Conservation (phyloP, 2,329 filamentous ascomycete genomes). For the Aspergillus sp. region DNA sequence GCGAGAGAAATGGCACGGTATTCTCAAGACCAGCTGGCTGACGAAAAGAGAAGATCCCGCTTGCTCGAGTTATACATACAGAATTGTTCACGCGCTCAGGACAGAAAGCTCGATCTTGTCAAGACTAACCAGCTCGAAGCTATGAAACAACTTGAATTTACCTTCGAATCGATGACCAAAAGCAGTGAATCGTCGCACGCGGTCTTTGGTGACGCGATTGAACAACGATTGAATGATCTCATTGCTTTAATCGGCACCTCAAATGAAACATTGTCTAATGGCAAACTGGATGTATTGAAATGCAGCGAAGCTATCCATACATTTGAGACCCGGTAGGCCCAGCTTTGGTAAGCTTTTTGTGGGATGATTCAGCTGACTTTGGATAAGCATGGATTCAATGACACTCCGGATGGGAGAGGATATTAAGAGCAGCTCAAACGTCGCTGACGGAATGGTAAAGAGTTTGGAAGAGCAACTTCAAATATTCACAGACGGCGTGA, state of each 20-base stretch:
- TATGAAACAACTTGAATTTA: slow-evolving; percentile 18
- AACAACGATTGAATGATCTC: slow-evolving; percentile 16
- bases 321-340: slow-evolving; percentile 25
- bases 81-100: slow-evolving; percentile 22
- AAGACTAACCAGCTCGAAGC: slow-evolving; percentile 25
- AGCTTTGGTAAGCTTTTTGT: too few relatives aligned
- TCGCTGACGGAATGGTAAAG: slow-evolving; percentile 13
- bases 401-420: slow-evolving; percentile 15
- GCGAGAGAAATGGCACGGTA: slow-evolving; percentile 21
- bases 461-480: slow-evolving; percentile 24
- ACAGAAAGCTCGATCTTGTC: slow-evolving; percentile 20
- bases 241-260: slow-evolving; percentile 17
- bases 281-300: slow-evolving; percentile 18
- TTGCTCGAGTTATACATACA: slow-evolving; percentile 36
- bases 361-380: not conserved
- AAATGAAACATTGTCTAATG: slow-evolving; percentile 13
- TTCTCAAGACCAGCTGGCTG: slow-evolving; percentile 21
- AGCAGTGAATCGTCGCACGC: slow-evolving; percentile 15
- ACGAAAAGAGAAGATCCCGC: slow-evolving; percentile 30
- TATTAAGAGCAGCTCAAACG: slow-evolving; percentile 16
- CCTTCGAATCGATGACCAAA: slow-evolving; percentile 15
- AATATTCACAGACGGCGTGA: slow-evolving; percentile 18
- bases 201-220: slow-evolving; percentile 15
- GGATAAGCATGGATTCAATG: slow-evolving; percentile 23
- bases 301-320: slow-evolving; percentile 18